These are phyloP conservation scores for Ambrosiella beaveri DNA, from an alignment of 2,329 filamentous ascomycete genomes.

Conservation along the genomic window DNA sequence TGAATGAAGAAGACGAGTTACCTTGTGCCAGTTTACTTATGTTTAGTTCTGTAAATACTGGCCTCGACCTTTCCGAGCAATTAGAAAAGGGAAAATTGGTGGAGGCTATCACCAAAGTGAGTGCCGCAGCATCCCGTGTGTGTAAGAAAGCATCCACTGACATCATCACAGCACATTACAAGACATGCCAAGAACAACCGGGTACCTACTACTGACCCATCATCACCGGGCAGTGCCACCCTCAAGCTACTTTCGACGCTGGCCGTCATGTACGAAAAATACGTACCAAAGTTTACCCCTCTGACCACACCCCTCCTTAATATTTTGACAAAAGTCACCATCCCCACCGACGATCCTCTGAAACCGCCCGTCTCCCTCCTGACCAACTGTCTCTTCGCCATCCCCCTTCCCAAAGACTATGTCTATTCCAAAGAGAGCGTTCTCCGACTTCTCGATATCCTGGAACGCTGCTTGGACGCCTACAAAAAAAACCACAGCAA, in stretches of 20 bases:
- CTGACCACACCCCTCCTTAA: constrained; percentile 13
- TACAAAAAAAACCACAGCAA: constrained; percentile 10
- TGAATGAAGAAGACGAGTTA: constrained; percentile 13
- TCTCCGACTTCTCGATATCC: constrained; percentile 2
- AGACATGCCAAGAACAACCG: constrained; percentile 13
- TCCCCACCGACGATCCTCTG: constrained; percentile 13
- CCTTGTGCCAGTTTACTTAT: constrained; percentile 14
- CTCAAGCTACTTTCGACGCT: constrained; percentile 15
- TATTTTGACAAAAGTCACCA: constrained; percentile 13
- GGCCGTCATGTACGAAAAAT: constrained; percentile 14
- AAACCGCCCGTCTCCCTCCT: constrained; percentile 15
- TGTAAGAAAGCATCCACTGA: background rate
- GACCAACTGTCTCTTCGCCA: constrained; percentile 15
- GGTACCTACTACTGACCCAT: constrained; percentile 13
- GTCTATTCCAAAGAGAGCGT: constrained; percentile 12
- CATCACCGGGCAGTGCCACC: constrained; percentile 14
- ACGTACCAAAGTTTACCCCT: constrained; percentile 14
- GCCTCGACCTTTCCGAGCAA: constrained; percentile 27
- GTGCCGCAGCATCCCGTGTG: background rate
- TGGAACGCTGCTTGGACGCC: constrained; percentile 4
- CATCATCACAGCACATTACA: constrained; percentile 10
- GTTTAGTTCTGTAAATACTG: constrained; percentile 13
- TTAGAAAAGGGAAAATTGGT: constrained; percentile 15
- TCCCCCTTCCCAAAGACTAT: constrained; percentile 14
- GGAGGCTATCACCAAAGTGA: constrained; percentile 13